These are phyloP conservation scores for Aquilaria agallochum DNA, from an alignment of 441 rosid species.

Conservation along the genomic window DNA sequence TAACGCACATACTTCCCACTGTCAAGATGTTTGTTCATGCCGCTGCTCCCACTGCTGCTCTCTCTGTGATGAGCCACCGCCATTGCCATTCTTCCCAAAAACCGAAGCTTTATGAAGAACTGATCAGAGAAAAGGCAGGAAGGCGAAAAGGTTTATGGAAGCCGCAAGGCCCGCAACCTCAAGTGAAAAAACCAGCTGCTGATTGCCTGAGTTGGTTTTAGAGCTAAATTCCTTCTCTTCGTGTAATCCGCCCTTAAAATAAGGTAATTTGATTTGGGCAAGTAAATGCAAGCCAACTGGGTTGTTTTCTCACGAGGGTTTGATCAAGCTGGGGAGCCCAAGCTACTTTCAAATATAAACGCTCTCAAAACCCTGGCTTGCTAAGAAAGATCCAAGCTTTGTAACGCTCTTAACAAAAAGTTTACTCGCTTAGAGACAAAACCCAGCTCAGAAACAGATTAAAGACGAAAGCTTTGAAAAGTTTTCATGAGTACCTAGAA, in stretches of 20 bases:
- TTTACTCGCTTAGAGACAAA: not conserved
- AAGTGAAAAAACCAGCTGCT: not conserved
- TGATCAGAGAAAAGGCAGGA: slow-evolving; percentile 1
- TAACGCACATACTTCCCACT: slow-evolving; percentile 93
- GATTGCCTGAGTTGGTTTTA: slow-evolving; percentile 20
- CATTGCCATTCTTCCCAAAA: slow-evolving; percentile 61
- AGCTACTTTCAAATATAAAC: not conserved
- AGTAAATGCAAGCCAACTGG: slow-evolving; percentile 14
- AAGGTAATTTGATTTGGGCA: slow-evolving; percentile 6
- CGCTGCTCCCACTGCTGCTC: slow-evolving; percentile 74
- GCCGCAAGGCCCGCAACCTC: slow-evolving; percentile 6
- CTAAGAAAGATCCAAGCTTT: slow-evolving; percentile 11
- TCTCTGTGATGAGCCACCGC: slow-evolving; percentile 75
- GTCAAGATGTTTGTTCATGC: slow-evolving; percentile 75
- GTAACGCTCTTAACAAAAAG: slow-evolving; percentile 16
- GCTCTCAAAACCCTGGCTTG: slow-evolving; percentile 1
- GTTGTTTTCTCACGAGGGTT: not conserved
- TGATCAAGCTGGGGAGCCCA: slow-evolving; percentile 15
- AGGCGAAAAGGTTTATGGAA: not conserved
- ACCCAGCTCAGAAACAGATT: slow-evolving; percentile 11
- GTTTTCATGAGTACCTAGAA: not conserved
- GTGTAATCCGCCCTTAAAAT: slow-evolving; percentile 29
- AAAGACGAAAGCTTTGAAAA: slow-evolving; percentile 15
- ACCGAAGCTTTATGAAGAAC: slow-evolving; percentile 6
- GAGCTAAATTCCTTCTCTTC: slow-evolving; percentile 22